phyloP scores from a whole-genome alignment of 176 grass and related monocot species.

The Calamus simplicifolius region DNA sequence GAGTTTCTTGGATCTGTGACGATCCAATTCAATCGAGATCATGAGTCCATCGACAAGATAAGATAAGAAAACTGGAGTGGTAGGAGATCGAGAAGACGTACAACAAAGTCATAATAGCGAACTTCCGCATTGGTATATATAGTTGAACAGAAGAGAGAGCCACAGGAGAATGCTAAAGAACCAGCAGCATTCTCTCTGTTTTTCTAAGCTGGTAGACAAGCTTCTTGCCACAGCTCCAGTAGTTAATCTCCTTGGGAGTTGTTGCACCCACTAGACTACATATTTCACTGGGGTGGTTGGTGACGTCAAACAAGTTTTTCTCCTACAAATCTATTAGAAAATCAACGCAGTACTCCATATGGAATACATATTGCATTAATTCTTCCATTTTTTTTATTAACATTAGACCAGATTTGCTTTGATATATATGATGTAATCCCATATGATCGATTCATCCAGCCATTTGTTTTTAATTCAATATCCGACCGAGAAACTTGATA shows the following conservation, averaged over 20 bases:
- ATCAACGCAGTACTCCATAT: no score
- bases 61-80: neutral
- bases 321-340: no score
- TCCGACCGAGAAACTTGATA: no score
- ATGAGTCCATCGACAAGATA: neutral
- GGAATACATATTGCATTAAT: no score
- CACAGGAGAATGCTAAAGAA: constrained; percentile 26
- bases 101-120: constrained; percentile 77
- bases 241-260: constrained; percentile 14
- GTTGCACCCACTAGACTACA: constrained; percentile 49
- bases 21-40: neutral
- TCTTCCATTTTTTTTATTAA: no score
- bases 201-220: constrained; percentile 15
- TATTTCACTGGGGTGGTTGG: neutral
- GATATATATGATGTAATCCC: no score
- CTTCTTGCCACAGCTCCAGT: constrained; percentile 19
- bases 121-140: constrained; percentile 47
- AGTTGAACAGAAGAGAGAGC: constrained; percentile 23
- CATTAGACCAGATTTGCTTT: no score
- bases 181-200: constrained; percentile 4
- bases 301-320: no score
- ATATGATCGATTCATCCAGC: no score
- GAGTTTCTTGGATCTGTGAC: constrained; percentile 50
- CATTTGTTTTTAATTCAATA: no score
- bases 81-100: constrained; percentile 14